phyloP scores from a whole-genome alignment of 805 yeast genomes.

The Candida multigemmis region DNA sequence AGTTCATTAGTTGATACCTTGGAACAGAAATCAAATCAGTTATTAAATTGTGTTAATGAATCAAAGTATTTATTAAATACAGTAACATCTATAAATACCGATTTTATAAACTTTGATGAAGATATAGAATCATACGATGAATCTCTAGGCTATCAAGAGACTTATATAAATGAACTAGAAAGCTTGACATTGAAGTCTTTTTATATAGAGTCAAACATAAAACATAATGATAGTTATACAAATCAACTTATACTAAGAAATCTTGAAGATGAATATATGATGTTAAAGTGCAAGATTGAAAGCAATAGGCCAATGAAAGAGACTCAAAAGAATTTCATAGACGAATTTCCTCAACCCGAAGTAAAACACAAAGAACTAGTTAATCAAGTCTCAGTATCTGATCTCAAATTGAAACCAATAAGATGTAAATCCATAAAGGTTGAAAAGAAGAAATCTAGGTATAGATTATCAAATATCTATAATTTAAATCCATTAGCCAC shows the following conservation, averaged over 20 bases:
- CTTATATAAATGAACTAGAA: conserved; percentile 14
- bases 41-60: conserved; percentile 13
- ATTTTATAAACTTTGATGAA: conserved; percentile 16
- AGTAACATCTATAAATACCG: conserved; percentile 10
- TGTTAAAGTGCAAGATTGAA: conserved; percentile 11
- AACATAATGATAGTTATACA: conserved; percentile 20
- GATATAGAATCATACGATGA: conserved; percentile 17
- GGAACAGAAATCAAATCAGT: conserved; percentile 14
- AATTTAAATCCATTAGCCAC: conserved; percentile 24
- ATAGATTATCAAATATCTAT: conserved; percentile 28
- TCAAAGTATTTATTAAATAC: conserved; percentile 13
- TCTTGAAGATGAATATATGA: conserved; percentile 17
- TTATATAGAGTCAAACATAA: conserved; percentile 23
- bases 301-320: conserved; percentile 3
- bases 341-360: neutral
- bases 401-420: conserved; percentile 31
- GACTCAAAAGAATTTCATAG: neutral
- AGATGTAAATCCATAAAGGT: conserved; percentile 22
- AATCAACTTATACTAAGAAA: conserved; percentile 21
- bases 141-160: conserved; percentile 13
- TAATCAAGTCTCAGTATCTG: conserved; percentile 21
- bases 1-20: conserved; percentile 21
- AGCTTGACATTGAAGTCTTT: conserved; percentile 21
- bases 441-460: conserved; percentile 31
- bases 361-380: conserved; percentile 3